Evolutionary conservation across 1,284 basidiomycete genomes (phyloP).

Genomic region (Heterobasidion annosum): DNA sequence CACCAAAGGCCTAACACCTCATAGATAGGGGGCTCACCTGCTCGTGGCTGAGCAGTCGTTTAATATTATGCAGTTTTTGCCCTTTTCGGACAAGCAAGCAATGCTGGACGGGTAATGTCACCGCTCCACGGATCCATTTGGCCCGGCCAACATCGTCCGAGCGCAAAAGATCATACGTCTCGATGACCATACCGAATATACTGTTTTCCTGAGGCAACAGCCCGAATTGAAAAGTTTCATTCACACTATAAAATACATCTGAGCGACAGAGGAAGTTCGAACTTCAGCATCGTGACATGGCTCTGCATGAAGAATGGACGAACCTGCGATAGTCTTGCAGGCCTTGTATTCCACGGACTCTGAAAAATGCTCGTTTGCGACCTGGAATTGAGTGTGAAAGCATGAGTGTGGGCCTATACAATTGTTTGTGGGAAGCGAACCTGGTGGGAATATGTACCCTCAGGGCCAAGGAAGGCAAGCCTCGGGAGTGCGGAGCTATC

Average conservation of each 20-base stretch:
- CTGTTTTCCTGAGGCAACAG: conserved; percentile 73
- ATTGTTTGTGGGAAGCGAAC: conserved; percentile 24
- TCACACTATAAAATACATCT: conserved; percentile 53
- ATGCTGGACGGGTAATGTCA: conserved; percentile 54
- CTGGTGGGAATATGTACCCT: conserved; percentile 74
- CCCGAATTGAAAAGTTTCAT: conserved; percentile 31
- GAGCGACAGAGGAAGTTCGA: neutral
- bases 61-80: conserved; percentile 39
- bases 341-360: conserved; percentile 40
- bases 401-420: neutral
- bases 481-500: conserved; percentile 7
- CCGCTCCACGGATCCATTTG: conserved; percentile 48
- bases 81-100: conserved; percentile 55
- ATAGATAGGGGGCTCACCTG: conserved; percentile 37
- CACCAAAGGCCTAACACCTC: neutral
- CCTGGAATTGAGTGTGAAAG: conserved; percentile 27
- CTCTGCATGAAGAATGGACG: neutral
- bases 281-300: neutral
- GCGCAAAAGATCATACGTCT: conserved; percentile 62
- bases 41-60: conserved; percentile 62
- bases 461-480: conserved; percentile 51
- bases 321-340: conserved; percentile 47
- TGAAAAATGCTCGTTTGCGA: conserved; percentile 50
- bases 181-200: conserved; percentile 62
- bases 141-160: conserved; percentile 25